Base-by-base conservation (phyloP, 257 asterid genomes). In the Petrea volubilis region DNA sequence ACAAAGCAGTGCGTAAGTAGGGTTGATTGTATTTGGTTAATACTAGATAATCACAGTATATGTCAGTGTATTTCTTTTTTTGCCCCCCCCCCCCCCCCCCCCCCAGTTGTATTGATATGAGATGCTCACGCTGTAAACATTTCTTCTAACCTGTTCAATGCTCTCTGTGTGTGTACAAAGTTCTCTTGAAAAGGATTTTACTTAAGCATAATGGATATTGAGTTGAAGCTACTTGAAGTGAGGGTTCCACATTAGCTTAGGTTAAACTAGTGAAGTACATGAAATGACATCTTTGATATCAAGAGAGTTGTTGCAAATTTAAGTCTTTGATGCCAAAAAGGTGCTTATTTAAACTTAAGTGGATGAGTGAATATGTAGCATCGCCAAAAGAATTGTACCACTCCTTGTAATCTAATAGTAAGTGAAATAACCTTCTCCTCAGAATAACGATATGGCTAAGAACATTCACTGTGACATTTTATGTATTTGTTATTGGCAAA, bases 171-270 rank as follows among this genome's bases (percentile, higher is more conserved):
- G 51, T 59, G 11, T 40, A 36, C 18, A 21, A 43, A 44, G 43
- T 77, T 78, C 47, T 74, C 31, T 40, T 57, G 29, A 11, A 62
- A 63, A 17, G n/a, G 50, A 55, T 49, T 60, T 68, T 66, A 34
- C 28, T 59, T 38, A 34, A 64, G 64, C 52, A 27, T 64, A 63
- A 17, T 50, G 49, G 51, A 38, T 17, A 21, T 10, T 29, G 51
- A 20, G 58, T 53, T 62, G 23, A 27, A 23, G 62, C 49, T 63
- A 34, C 28, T 70, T 17, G 60, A 50, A 66, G 65, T 71, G 38
- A 29, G 64, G 53, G 65, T 55, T 64, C 61, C 29, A 41, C 51
- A 53, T 57, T 60, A 31, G 47, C 44, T 46, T 13, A 18, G 44
- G 67, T 55, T 58, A 51, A 60, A 58, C 50, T 64, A 40, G 34